Percentiles rank a stretch among this genome's conserved stretches.
phyloP scores from a whole-genome alignment of 2,329 filamentous ascomycete genomes.

The Tympanopsis confertula region DNA sequence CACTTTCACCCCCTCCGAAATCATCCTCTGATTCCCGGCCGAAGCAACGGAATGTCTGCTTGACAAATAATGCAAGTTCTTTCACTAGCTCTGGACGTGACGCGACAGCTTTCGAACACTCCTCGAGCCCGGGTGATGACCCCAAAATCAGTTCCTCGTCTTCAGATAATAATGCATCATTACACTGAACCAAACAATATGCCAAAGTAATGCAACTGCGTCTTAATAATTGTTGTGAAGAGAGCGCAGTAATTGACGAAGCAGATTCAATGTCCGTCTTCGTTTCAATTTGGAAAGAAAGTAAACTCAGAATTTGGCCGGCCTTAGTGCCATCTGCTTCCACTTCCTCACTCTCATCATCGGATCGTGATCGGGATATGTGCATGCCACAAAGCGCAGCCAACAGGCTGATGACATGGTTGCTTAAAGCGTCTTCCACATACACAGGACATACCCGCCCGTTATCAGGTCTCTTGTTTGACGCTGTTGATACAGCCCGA shows the following conservation, averaged over 20 bases:
- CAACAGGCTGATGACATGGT: not conserved
- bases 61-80: not conserved
- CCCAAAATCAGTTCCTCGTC: too few relatives aligned
- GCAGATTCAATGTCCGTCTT: not conserved
- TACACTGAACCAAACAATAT: not conserved
- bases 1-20: not conserved
- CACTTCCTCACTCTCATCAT: not conserved
- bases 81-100: not conserved
- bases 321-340: not conserved
- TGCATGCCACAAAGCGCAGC: not conserved
- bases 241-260: too few relatives aligned
- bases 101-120: not conserved
- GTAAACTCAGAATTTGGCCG: not conserved
- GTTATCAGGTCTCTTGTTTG: too few relatives aligned
- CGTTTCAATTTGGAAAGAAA: not conserved
- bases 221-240: not conserved
- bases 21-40: too few relatives aligned
- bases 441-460: too few relatives aligned
- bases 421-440: not conserved
- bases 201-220: not conserved
- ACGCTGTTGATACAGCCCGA: not conserved
- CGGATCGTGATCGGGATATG: not conserved
- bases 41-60: not conserved
- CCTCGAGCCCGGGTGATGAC: not conserved
- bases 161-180: too few relatives aligned